A percentile compares a stretch with the other conserved stretches of the same genome.
phyloP scores from a whole-genome alignment of 2,329 filamentous ascomycete genomes.

The Xylariaceae sp. region DNA sequence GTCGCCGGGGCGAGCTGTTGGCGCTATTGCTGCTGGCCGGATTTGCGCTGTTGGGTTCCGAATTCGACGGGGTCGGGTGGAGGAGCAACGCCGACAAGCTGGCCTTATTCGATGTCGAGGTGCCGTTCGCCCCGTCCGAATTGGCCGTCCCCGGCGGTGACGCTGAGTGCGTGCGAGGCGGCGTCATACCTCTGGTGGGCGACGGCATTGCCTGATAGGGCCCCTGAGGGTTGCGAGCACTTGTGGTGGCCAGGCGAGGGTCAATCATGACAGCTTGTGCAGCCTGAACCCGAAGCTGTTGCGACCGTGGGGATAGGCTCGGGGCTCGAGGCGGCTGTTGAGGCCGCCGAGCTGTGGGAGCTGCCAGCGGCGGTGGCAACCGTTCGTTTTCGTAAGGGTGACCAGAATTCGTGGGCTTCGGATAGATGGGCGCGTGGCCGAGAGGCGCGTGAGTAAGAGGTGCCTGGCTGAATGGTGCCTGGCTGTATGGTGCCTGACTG shows the following conservation, averaged over 20 bases:
- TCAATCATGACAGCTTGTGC: constrained; percentile 34
- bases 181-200: constrained; percentile 27
- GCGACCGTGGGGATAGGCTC: constrained; percentile 32
- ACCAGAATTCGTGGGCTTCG: constrained; percentile 13
- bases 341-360: constrained; percentile 8
- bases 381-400: constrained; percentile 18
- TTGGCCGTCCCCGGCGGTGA: constrained; percentile 39
- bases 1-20: constrained; percentile 40
- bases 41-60: constrained; percentile 39
- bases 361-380: constrained; percentile 11
- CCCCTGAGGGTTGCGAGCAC: constrained; percentile 32
- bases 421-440: constrained; percentile 15
- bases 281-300: constrained; percentile 36
- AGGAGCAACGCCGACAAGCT: constrained; percentile 41
- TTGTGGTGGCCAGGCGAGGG: constrained; percentile 25
- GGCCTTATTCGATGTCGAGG: constrained; percentile 32
- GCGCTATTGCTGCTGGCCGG: constrained; percentile 33
- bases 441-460: constrained; percentile 10
- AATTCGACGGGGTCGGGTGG: constrained; percentile 41
- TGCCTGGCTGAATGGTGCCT: no score
- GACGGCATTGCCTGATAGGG: constrained; percentile 34
- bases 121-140: constrained; percentile 20
- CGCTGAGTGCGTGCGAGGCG: constrained; percentile 40
- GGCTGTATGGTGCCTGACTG: no score
- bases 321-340: constrained; percentile 19